Conservation (phyloP, 495 filamentous ascomycete genomes). For the Cladorrhinum samala region DNA sequence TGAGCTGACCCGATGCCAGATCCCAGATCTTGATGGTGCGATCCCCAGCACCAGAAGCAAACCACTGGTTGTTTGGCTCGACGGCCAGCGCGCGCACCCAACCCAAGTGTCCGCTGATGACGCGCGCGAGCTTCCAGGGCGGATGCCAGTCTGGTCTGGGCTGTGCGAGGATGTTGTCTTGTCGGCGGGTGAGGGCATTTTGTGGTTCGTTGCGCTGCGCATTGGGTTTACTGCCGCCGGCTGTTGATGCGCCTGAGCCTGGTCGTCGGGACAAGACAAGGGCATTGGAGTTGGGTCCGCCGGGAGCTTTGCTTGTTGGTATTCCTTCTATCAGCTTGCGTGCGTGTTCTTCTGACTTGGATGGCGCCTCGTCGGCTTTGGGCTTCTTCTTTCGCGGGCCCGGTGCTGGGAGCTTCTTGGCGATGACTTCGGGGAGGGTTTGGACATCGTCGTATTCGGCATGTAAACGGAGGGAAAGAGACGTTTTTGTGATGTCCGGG, state of each 20-base stretch:
- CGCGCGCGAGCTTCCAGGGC: slow-evolving; percentile 97
- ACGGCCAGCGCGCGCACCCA: slow-evolving; percentile 91
- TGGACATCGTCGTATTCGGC: slow-evolving; percentile 77
- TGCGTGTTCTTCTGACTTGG: slow-evolving; percentile 49
- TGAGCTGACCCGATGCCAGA: slow-evolving; percentile 73
- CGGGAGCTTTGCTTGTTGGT: slow-evolving; percentile 35
- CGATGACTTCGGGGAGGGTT: slow-evolving; percentile 77
- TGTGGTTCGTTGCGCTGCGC: slow-evolving; percentile 23
- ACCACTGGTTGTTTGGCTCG: slow-evolving; percentile 96
- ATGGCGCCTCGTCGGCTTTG: slow-evolving; percentile 36
- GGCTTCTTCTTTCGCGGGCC: slow-evolving; percentile 38
- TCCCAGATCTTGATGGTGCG: slow-evolving; percentile 99
- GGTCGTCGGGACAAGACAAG: slow-evolving; percentile 44
- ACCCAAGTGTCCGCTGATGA: slow-evolving; percentile 92
- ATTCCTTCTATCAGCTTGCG: slow-evolving; percentile 68
- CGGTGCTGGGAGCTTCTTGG: slow-evolving; percentile 67
- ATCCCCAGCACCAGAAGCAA: slow-evolving; percentile 92
- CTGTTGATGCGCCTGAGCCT: slow-evolving; percentile 2
- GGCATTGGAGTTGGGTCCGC: slow-evolving; percentile 49
- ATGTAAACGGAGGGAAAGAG: slow-evolving; percentile 40
- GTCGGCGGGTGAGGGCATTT: slow-evolving; percentile 56
- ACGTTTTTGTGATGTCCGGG: slow-evolving; percentile 33
- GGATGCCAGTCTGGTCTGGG: slow-evolving; percentile 88
- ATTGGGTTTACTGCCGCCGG: slow-evolving; percentile 5
- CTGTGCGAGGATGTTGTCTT: slow-evolving; percentile 59